phyloP scores from a whole-genome alignment of 1,139 yeast genomes.

The Yamadazyma trypodendri region DNA sequence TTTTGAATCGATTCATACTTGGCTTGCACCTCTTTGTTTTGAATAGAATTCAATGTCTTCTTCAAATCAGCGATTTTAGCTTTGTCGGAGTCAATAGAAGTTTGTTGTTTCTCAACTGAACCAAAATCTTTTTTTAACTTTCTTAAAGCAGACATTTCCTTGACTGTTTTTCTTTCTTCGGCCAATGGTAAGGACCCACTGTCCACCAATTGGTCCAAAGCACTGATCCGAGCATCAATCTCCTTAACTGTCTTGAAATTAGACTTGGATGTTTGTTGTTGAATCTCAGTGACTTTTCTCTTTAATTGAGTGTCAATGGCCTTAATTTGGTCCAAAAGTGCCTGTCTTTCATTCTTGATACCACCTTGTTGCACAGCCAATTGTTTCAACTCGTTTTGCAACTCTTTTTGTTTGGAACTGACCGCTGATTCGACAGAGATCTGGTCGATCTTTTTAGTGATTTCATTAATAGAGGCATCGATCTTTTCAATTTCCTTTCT shows the following conservation, averaged over 20 bases:
- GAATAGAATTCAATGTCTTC: constrained; percentile 59
- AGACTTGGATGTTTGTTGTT: constrained; percentile 66
- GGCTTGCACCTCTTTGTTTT: constrained; percentile 62
- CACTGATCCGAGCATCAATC: constrained; percentile 68
- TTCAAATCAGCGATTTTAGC: constrained; percentile 75
- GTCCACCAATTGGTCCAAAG: constrained; percentile 73
- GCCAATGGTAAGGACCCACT: constrained; percentile 83
- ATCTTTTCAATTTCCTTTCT: constrained; percentile 70
- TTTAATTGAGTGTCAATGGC: constrained; percentile 68
- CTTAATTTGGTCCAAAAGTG: constrained; percentile 71
- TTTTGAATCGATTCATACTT: constrained; percentile 62
- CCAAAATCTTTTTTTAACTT: constrained; percentile 80
- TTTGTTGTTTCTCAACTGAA: constrained; percentile 71
- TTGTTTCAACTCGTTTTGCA: constrained; percentile 64
- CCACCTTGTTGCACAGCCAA: constrained; percentile 67
- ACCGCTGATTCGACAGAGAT: constrained; percentile 43
- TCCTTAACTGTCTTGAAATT: constrained; percentile 73
- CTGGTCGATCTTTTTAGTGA: constrained; percentile 44
- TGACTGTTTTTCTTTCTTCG: constrained; percentile 83
- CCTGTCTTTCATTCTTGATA: constrained; percentile 67
- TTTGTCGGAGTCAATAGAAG: constrained; percentile 77
- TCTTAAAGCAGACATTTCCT: constrained; percentile 83
- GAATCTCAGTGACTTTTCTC: constrained; percentile 75
- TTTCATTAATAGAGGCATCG: constrained; percentile 48
- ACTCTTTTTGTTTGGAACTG: constrained; percentile 58